These are phyloP conservation scores for Penicillium palitans DNA, from an alignment of 2,329 filamentous ascomycete genomes.

Conservation along the genomic window DNA sequence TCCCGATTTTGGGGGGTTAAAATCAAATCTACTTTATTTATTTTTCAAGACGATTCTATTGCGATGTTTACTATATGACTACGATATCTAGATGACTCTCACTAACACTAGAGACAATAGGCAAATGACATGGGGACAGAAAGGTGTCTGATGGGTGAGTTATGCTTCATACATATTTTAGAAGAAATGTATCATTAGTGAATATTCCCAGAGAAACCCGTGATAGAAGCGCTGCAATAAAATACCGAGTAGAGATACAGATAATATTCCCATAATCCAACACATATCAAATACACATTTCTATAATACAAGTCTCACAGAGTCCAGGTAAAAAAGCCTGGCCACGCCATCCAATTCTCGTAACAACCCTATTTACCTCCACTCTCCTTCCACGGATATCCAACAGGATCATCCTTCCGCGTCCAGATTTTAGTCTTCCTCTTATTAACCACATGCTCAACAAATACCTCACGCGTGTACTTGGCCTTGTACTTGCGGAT, in stretches of 20 bases:
- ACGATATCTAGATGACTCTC: neutral
- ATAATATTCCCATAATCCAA: neutral
- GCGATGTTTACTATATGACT: no score
- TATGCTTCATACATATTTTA: neutral
- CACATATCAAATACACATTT: neutral
- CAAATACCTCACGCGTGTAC: constrained; percentile 77
- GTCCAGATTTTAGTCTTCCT: constrained; percentile 86
- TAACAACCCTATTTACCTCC: constrained; percentile 22
- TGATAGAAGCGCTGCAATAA: neutral
- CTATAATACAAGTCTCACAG: constrained; percentile 4
- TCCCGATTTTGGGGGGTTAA: neutral
- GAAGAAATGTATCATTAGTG: neutral
- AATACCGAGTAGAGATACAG: neutral
- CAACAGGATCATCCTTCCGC: constrained; percentile 76
- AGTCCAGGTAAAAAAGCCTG: neutral
- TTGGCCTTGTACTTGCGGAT: constrained; percentile 78
- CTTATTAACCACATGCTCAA: constrained; percentile 83
- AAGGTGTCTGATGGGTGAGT: no score
- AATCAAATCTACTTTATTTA: neutral
- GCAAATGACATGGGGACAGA: neutral
- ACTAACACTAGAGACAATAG: neutral
- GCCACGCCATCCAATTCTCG: neutral
- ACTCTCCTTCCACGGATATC: constrained; percentile 61
- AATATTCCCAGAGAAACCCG: neutral
- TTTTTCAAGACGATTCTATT: no score